phyloP scores from a whole-genome alignment of 306 rosid genomes.

The Trifolium pratense region DNA sequence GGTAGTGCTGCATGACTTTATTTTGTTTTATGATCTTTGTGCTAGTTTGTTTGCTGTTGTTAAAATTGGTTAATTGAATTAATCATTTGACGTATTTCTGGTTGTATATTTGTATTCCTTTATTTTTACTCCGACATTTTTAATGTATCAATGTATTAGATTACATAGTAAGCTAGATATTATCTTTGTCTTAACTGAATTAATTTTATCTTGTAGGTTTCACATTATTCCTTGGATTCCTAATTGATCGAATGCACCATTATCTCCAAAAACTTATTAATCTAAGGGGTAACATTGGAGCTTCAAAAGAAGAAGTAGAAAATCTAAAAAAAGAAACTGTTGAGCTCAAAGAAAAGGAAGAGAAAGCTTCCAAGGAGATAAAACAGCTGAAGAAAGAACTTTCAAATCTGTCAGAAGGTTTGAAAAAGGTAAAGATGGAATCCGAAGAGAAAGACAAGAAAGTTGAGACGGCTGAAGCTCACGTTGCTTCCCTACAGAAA shows the following conservation, averaged over 20 bases:
- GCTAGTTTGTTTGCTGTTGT: too few species aligned
- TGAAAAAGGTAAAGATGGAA: slow-evolving; percentile 72
- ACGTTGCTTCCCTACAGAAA: slow-evolving; percentile 74
- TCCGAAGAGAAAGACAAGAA: slow-evolving; percentile 64
- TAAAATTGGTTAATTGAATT: too few species aligned
- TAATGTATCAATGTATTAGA: not conserved
- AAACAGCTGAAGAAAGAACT: slow-evolving; percentile 58
- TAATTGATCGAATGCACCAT: slow-evolving; percentile 73
- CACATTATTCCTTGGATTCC: slow-evolving; percentile 76
- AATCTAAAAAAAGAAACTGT: slow-evolving; percentile 57
- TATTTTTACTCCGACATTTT: too few species aligned
- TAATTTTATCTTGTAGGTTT: slow-evolving; percentile 62
- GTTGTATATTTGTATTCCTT: too few species aligned
- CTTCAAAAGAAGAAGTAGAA: slow-evolving; percentile 72
- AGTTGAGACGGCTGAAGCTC: slow-evolving; percentile 74
- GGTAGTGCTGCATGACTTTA: too few species aligned
- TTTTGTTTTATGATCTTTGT: too few species aligned
- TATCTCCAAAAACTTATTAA: slow-evolving; percentile 65
- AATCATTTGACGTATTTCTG: too few species aligned
- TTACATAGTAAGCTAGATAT: not conserved
- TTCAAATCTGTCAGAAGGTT: slow-evolving; percentile 49
- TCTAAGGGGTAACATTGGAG: slow-evolving; percentile 55
- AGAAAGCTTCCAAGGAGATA: slow-evolving; percentile 61
- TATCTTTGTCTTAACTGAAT: slow-evolving; percentile 17
- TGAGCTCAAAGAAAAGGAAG: slow-evolving; percentile 61